Percentiles rank a stretch among this genome's conserved stretches.
phyloP scores from a whole-genome alignment of 2,329 filamentous ascomycete genomes.

The Helotiales sp. region DNA sequence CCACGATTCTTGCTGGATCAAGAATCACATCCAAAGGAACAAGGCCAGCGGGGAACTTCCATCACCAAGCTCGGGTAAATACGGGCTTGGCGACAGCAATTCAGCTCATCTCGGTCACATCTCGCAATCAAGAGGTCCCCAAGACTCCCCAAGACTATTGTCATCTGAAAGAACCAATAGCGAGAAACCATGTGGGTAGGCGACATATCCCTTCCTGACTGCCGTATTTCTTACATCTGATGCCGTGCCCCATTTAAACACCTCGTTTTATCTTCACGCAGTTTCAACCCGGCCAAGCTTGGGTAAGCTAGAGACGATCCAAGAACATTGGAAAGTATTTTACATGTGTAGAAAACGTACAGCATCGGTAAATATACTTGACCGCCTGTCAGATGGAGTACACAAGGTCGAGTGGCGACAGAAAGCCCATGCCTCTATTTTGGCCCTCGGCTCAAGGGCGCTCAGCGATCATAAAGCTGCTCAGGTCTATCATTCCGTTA shows the following conservation, averaged over 20 bases:
- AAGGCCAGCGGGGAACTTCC: too few species aligned
- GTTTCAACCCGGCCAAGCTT: neutral
- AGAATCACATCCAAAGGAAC: too few species aligned
- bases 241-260: neutral
- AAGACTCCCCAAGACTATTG: neutral
- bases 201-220: neutral
- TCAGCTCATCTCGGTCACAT: neutral
- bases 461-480: slow-evolving; percentile 44
- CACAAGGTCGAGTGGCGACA: neutral
- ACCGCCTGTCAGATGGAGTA: too few species aligned
- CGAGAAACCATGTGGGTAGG: neutral
- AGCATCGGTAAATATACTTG: too few species aligned
- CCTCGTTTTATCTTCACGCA: neutral
- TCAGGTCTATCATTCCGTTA: slow-evolving; percentile 1
- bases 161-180: neutral
- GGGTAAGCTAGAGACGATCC: neutral
- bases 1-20: too few species aligned
- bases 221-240: neutral
- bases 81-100: neutral
- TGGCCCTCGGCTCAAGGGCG: slow-evolving; percentile 60
- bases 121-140: too few species aligned
- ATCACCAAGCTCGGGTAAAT: neutral
- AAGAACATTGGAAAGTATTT: neutral
- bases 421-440: neutral
- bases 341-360: too few species aligned